Conservation (phyloP, 805 yeast genomes). For the Kodamaea sagamina region DNA sequence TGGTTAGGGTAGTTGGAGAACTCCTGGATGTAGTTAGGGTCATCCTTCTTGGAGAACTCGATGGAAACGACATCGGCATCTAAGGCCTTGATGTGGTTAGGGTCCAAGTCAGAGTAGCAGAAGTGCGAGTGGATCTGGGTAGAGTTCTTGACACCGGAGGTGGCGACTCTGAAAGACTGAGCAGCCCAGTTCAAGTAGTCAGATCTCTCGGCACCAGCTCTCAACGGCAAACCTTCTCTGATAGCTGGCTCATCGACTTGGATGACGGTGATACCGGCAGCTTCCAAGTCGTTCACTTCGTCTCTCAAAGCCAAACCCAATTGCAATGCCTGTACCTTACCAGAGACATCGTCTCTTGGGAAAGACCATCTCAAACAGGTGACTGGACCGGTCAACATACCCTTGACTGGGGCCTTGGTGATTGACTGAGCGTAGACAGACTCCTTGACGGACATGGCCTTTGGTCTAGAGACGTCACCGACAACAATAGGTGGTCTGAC, state of each 20-base stretch:
- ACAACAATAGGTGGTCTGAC: slow-evolving; percentile 99
- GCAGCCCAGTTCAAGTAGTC: slow-evolving; percentile 99
- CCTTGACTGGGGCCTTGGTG: slow-evolving; percentile 95
- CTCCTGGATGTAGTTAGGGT: slow-evolving; percentile 96
- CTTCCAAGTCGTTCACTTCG: slow-evolving; percentile 97
- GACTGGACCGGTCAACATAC: slow-evolving; percentile 99
- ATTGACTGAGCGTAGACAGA: slow-evolving; percentile 98
- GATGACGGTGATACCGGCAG: slow-evolving; percentile 96
- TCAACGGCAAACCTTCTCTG: slow-evolving; percentile 99
- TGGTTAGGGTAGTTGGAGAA: slow-evolving; percentile 99
- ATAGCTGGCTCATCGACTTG: slow-evolving; percentile 99
- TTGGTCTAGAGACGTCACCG: slow-evolving; percentile 99
- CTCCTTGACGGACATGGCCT: slow-evolving; percentile 98
- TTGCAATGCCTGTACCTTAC: slow-evolving; percentile 92
- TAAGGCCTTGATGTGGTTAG: slow-evolving; percentile 98
- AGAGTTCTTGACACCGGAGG: slow-evolving; percentile 92
- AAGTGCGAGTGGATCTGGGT: slow-evolving; percentile 99
- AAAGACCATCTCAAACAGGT: slow-evolving; percentile 99
- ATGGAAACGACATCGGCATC: slow-evolving; percentile 99
- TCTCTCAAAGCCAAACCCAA: slow-evolving; percentile 97
- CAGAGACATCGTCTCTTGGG: slow-evolving; percentile 98
- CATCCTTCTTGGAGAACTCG: slow-evolving; percentile 99
- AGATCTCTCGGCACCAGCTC: slow-evolving; percentile 95
- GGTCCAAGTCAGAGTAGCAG: slow-evolving; percentile 99
- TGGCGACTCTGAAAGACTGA: slow-evolving; percentile 98